phyloP scores from a whole-genome alignment of 257 asterid genomes.

The Solanum corneliomulleri region DNA sequence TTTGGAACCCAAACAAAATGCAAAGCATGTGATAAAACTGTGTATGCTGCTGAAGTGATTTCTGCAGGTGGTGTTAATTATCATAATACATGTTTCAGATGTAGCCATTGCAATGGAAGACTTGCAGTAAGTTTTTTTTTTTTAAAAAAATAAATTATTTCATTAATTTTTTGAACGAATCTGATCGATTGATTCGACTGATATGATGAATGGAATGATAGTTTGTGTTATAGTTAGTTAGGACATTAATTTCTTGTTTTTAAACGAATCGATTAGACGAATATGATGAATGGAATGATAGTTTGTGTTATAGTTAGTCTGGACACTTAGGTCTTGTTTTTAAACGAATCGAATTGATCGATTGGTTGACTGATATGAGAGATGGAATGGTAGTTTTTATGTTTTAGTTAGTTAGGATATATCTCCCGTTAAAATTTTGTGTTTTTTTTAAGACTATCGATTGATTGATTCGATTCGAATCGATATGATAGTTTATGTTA shows the following conservation, averaged over 20 bases:
- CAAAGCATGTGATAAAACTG: constrained; percentile 55
- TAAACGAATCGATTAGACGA: too few relatives aligned
- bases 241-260: background rate
- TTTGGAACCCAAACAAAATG: constrained; percentile 29
- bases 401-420: background rate
- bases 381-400: background rate
- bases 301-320: background rate
- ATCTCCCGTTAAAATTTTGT: background rate
- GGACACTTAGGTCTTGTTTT: background rate
- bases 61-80: constrained; percentile 47
- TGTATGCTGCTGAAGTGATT: constrained; percentile 46
- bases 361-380: background rate
- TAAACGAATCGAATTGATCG: background rate
- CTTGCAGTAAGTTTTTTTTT: constrained; percentile 28
- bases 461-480: background rate
- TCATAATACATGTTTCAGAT: constrained; percentile 57
- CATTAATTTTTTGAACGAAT: background rate
- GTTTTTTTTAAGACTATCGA: background rate
- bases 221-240: background rate
- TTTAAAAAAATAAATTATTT: background rate
- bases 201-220: background rate
- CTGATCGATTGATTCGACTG: background rate
- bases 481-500: background rate
- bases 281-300: too few relatives aligned
- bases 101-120: constrained; percentile 44